Evolutionary conservation across 2,329 filamentous ascomycete genomes (phyloP).

Genomic region (Fusarium sublunatum): DNA sequence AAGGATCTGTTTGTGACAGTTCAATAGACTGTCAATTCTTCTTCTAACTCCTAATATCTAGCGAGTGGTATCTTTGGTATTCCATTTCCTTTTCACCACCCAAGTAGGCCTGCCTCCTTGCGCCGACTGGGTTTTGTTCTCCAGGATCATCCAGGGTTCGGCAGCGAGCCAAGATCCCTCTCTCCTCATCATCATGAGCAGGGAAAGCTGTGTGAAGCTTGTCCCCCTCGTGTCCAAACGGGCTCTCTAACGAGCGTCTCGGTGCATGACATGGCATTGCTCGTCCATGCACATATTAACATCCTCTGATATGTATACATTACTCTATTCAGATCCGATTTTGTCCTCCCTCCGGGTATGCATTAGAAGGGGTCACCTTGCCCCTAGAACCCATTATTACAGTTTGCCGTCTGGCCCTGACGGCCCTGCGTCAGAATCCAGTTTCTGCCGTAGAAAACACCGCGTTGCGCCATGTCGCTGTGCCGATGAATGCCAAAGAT

Average conservation of each 20-base stretch:
- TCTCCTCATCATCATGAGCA: constrained; percentile 39
- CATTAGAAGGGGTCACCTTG: constrained; percentile 42
- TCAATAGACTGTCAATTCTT: constrained; percentile 41
- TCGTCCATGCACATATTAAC: constrained; percentile 52
- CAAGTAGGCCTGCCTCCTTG: constrained; percentile 37
- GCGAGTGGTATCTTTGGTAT: constrained; percentile 56
- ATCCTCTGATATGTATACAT: constrained; percentile 54
- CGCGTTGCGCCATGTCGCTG: constrained; percentile 55
- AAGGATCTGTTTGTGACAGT: constrained; percentile 19
- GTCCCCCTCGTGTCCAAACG: constrained; percentile 30
- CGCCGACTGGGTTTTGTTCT: constrained; percentile 38
- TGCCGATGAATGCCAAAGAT: constrained; percentile 57
- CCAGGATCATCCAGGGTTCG: constrained; percentile 32
- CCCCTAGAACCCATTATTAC: constrained; percentile 45
- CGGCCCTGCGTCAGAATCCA: constrained; percentile 46
- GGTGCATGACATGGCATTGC: constrained; percentile 45
- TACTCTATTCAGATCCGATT: constrained; percentile 52
- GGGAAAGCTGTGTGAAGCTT: constrained; percentile 23
- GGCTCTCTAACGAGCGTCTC: constrained; percentile 51
- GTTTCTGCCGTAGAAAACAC: constrained; percentile 46
- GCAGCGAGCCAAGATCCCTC: constrained; percentile 26
- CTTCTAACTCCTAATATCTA: constrained; percentile 51
- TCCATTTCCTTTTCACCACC: constrained; percentile 35
- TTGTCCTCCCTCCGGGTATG: constrained; percentile 44
- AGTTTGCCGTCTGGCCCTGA: constrained; percentile 43